Base-by-base conservation (phyloP, 1,284 basidiomycete genomes). In the Marasmius oreades region DNA sequence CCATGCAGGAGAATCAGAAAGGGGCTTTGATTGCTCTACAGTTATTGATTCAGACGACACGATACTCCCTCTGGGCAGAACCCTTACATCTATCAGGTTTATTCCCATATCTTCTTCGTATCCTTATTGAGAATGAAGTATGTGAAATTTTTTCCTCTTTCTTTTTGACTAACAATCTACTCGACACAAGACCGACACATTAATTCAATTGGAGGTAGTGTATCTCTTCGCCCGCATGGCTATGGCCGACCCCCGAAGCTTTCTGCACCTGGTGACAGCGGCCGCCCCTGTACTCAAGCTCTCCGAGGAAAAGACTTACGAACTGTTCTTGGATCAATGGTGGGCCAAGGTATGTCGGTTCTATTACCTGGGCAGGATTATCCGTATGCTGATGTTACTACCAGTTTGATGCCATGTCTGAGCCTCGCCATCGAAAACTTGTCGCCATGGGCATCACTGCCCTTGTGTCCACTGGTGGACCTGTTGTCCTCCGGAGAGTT, bases 331-430 rank as follows among this genome's bases (percentile, higher is more conserved):
- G 53, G 86, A 91, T 63, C 86, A 88, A 59, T 92, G 90, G 86
- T 92, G 88, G 84, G 80, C 78, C 51, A 84, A 87, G 67, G 90
- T 88, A 66, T 63, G 73, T 57, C 28, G 1, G 5, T 20, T 26
- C 46, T 16, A 12, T 18, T 18, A 31, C 28, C 10, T 31, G 28
- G 28, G 10, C 34, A 39, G 31, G 34, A 43, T 23, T 31, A 23
- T 39, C 24, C 18, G 55, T n/a, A 45, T 31, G 36, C 51, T 51
- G 22, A 54, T 3, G 11, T 47, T 50, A 34, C 36, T 48, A 16
- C 39, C 39, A 59, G 90, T 95, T 95, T 64, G 91, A 93, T 67
- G 86, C 85, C 67, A 92, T 91, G 82, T 85, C 81, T 53, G 91
- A 91, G 71, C 87, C 84, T 24, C 84, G 82, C 56, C 82, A 85